Evolutionary conservation across 306 rosid genomes (phyloP), one percentile per base, ranked within the genome.

Genomic region (Styphnolobium japonicum): DNA sequence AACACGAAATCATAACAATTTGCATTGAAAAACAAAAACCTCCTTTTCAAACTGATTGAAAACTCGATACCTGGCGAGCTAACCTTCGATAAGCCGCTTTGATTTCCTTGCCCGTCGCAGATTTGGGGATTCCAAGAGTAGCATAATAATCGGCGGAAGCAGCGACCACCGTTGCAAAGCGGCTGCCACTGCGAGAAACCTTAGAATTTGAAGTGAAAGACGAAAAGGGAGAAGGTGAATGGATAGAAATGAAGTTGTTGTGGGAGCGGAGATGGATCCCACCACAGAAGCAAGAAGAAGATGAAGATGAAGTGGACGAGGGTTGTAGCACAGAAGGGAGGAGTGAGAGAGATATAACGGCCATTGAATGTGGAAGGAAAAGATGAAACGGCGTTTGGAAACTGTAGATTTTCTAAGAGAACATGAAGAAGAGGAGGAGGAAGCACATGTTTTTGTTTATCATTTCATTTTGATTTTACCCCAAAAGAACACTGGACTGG

Each of bases 61-160:
- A 84, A 66, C 33, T 27, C 73, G 76, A 76, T 92, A 94, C 98
- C 98, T 94, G 97, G 49, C 98, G 97, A 85, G 97, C 97, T 83
- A 94, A 87, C 79, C 78, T 90, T 73, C 98, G 93, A 88, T 94
- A 94, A 61, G 98, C 98, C 12, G 97, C 86, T 81, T 94, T 94
- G 77, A 94, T 94, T 84, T 94, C 97, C 86, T 88, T 94, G 69
- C 81, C 46, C 22, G 86, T 49, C 1, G 98, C 98, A 48, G 97
- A 93, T 83, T 94, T 94, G 52, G 90, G 80, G 71, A 94, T 71
- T 11, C 97, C 97, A 46, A 94, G 98, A 91, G 97, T 90, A 48
- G 92, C 10, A 71, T 94, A 94, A 75, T 92, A 94, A 72, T 92
- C 98, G 14, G 90, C 92, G 29, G 98, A 92, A 75, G 97, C 94